phyloP scores from a whole-genome alignment of 768 basidiomycete genomes.

The Cystofilobasidium bisporidii region DNA sequence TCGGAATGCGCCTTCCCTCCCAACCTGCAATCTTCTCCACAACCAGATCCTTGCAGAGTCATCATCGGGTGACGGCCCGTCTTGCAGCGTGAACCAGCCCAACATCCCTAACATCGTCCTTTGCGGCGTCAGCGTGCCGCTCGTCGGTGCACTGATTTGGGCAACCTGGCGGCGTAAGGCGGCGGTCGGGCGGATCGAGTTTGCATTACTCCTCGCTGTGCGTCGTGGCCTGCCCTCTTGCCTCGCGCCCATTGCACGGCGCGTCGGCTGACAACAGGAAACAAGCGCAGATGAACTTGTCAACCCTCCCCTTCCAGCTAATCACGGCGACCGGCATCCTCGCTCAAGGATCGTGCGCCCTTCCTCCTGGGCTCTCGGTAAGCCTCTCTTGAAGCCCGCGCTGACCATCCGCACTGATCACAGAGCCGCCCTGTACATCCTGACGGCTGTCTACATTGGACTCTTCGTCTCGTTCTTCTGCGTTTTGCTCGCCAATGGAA shows the following conservation, averaged over 20 bases:
- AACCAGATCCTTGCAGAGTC: slow-evolving; percentile 60
- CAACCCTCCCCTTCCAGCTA: slow-evolving; percentile 65
- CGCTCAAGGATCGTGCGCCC: slow-evolving; percentile 54
- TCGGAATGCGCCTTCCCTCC: slow-evolving; percentile 56
- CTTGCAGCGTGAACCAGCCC: too few species aligned
- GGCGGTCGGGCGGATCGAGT: slow-evolving; percentile 59
- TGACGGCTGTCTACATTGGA: slow-evolving; percentile 72
- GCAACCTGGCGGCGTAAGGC: slow-evolving; percentile 61
- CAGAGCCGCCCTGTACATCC: too few species aligned
- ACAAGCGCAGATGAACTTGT: slow-evolving; percentile 53
- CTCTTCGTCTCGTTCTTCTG: slow-evolving; percentile 69
- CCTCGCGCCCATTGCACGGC: too few species aligned
- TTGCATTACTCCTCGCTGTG: slow-evolving; percentile 37
- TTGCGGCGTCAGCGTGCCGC: too few species aligned
- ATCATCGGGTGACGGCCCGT: too few species aligned
- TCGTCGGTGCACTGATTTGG: slow-evolving; percentile 52
- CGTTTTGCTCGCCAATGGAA: slow-evolving; percentile 46
- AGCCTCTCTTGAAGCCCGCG: too few species aligned
- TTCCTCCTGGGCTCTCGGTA: too few species aligned
- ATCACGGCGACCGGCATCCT: slow-evolving; percentile 70
- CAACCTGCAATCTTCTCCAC: slow-evolving; percentile 93
- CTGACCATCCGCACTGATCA: too few species aligned
- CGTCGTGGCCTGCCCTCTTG: slow-evolving; percentile 51
- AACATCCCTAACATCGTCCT: not conserved
- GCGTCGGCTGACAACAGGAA: too few species aligned